These are phyloP conservation scores for Phaseolus coccineus DNA, from an alignment of 331 rosid species.

Conservation along the genomic window DNA sequence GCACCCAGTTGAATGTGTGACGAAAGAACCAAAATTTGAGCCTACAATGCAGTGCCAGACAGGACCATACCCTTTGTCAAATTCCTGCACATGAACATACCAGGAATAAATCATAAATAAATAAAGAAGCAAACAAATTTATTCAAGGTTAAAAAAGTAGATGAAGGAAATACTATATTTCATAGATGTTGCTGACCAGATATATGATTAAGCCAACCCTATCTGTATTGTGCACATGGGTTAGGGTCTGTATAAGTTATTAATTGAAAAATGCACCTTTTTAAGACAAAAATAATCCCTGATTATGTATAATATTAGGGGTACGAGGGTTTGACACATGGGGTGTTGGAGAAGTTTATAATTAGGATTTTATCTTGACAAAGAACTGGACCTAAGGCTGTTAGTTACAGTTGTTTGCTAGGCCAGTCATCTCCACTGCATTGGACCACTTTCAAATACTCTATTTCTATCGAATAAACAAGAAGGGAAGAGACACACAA, in stretches of 20 bases:
- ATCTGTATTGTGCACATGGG: slow-evolving; percentile 54
- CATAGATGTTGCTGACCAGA: slow-evolving; percentile 36
- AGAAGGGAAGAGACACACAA: slow-evolving; percentile 34
- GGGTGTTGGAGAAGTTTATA: slow-evolving; percentile 50
- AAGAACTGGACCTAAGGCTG: neutral
- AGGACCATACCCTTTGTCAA: slow-evolving; percentile 91
- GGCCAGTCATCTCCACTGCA: slow-evolving; percentile 22
- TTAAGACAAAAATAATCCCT: slow-evolving; percentile 28
- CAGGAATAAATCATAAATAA: neutral
- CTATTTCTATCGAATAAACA: slow-evolving; percentile 33
- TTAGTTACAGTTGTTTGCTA: slow-evolving; percentile 30
- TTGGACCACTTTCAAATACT: slow-evolving; percentile 42
- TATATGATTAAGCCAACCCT: neutral
- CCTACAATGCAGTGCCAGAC: slow-evolving; percentile 99
- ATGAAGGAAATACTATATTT: slow-evolving; percentile 17
- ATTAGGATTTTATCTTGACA: slow-evolving; percentile 47
- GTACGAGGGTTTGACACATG: slow-evolving; percentile 48
- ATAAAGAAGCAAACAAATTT: neutral
- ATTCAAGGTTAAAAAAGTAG: neutral
- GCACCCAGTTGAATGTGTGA: slow-evolving; percentile 92
- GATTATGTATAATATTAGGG: slow-evolving; percentile 45
- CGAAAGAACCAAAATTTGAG: slow-evolving; percentile 95
- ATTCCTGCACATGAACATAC: slow-evolving; percentile 70
- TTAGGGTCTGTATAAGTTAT: slow-evolving; percentile 29
- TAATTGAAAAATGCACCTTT: slow-evolving; percentile 23